These are phyloP conservation scores for Backusella mclennaniae DNA, from an alignment of 192 early-diverging fungal species.

Conservation along the genomic window DNA sequence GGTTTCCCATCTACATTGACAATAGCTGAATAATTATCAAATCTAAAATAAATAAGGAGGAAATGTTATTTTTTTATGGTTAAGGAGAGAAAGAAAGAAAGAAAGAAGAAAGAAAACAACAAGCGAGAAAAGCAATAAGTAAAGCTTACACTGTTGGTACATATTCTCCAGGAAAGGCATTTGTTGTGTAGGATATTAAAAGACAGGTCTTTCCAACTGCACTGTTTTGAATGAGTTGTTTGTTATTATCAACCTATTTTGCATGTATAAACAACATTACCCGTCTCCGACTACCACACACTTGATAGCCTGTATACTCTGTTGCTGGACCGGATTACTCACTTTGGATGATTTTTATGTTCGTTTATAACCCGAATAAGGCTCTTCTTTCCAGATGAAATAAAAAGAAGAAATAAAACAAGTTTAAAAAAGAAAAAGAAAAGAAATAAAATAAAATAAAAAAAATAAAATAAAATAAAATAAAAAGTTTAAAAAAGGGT, in stretches of 20 bases:
- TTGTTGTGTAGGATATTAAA: conserved; percentile 97
- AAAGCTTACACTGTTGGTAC: conserved; percentile 94
- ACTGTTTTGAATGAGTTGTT: conserved; percentile 40
- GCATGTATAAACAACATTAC: conserved; percentile 10
- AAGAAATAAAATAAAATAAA: not conserved
- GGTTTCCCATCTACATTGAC: conserved; percentile 96
- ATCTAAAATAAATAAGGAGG: conserved; percentile 31
- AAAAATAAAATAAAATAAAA: not conserved
- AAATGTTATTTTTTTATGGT: not conserved
- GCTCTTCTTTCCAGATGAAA: too few species aligned
- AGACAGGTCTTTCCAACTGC: conserved; percentile 96
- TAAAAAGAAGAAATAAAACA: not conserved
- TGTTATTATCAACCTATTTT: not conserved
- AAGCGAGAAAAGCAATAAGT: too few species aligned
- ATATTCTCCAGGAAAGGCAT: conserved; percentile 99
- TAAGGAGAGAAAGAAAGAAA: not conserved
- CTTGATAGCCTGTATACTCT: conserved; percentile 33
- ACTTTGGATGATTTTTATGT: not conserved
- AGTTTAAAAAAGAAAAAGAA: not conserved
- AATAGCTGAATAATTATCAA: conserved; percentile 94
- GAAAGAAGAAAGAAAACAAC: not conserved
- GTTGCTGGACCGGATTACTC: conserved; percentile 3
- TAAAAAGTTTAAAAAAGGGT: not conserved
- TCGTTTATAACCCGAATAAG: not conserved
- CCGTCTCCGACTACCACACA: conserved; percentile 37